Evolutionary conservation across 768 basidiomycete species (phyloP).

Genomic region (Pleurotus platypus): DNA sequence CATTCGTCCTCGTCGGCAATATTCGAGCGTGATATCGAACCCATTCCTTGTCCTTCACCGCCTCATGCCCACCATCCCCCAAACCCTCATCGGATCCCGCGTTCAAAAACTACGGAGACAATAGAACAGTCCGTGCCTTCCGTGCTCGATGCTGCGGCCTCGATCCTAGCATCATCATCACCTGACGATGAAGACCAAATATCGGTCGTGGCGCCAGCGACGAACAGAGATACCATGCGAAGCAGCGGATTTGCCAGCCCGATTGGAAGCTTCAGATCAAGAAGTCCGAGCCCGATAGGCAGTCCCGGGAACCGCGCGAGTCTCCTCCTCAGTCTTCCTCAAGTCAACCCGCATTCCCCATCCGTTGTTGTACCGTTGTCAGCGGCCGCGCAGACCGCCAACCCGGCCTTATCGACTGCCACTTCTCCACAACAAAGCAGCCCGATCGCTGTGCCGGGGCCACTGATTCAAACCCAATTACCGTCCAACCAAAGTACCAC

Average conservation of each 20-base stretch:
- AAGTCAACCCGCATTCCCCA: constrained; percentile 19
- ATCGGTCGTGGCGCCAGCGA: constrained; percentile 57
- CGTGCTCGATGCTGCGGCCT: constrained; percentile 80
- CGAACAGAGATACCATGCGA: constrained; percentile 14
- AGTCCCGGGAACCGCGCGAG: constrained; percentile 33
- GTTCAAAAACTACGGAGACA: constrained; percentile 68
- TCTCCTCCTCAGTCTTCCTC: constrained; percentile 48
- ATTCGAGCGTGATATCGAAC: constrained; percentile 90
- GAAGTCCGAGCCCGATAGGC: constrained; percentile 60
- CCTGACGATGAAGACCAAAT: constrained; percentile 52
- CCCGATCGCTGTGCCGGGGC: constrained; percentile 7
- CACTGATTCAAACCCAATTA: constrained; percentile 5
- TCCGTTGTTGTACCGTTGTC: constrained; percentile 6
- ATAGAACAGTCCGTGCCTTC: constrained; percentile 81
- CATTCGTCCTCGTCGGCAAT: constrained; percentile 87
- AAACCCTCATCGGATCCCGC: constrained; percentile 73
- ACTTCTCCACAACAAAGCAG: background rate
- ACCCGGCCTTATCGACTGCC: background rate
- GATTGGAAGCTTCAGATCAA: constrained; percentile 63
- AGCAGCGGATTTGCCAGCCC: constrained; percentile 63
- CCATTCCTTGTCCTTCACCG: constrained; percentile 37
- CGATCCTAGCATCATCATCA: constrained; percentile 51
- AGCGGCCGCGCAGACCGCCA: background rate
- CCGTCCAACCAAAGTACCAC: constrained; percentile 12
- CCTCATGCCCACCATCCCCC: constrained; percentile 26